Conservation (phyloP, 2,329 filamentous ascomycete genomes). For the Fusarium camptoceras region DNA sequence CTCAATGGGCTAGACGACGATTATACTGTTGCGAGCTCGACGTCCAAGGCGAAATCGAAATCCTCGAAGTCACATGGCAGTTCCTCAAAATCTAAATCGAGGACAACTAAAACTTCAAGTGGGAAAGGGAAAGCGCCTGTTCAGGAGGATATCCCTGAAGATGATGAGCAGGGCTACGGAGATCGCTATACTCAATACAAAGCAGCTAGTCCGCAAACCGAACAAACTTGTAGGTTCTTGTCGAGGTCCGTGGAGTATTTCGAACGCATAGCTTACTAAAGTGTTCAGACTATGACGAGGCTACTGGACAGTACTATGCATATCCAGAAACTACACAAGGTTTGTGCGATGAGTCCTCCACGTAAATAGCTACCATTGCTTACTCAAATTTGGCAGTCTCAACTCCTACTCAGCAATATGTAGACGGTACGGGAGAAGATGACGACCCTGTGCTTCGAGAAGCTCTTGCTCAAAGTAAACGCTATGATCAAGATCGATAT, state of each 20-base stretch:
- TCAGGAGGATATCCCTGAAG: constrained; percentile 32
- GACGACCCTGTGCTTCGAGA: constrained; percentile 25
- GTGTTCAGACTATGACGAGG: constrained; percentile 20
- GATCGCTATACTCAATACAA: background rate
- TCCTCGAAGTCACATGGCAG: constrained; percentile 28
- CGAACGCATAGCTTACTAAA: background rate
- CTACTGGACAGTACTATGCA: constrained; percentile 18
- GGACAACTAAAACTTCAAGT: constrained; percentile 34
- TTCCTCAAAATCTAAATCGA: constrained; percentile 39
- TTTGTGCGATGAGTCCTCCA: background rate
- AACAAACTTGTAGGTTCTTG: constrained; percentile 12
- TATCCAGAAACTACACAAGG: constrained; percentile 18
- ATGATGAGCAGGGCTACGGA: constrained; percentile 21
- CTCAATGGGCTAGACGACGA: constrained; percentile 29
- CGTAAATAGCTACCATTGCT: background rate
- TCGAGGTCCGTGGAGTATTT: background rate
- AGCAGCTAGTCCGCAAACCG: background rate
- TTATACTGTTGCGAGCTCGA: constrained; percentile 32
- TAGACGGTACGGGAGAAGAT: constrained; percentile 2
- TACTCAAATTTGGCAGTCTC: constrained; percentile 11
- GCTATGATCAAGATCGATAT: constrained; percentile 23
- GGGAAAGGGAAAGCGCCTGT: constrained; percentile 41
- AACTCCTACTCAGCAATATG: constrained; percentile 7
- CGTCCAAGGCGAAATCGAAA: constrained; percentile 29
- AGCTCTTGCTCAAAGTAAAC: constrained; percentile 25